These are phyloP conservation scores for Oryza meyeriana DNA, from an alignment of 176 grass and related monocot species.

Conservation along the genomic window DNA sequence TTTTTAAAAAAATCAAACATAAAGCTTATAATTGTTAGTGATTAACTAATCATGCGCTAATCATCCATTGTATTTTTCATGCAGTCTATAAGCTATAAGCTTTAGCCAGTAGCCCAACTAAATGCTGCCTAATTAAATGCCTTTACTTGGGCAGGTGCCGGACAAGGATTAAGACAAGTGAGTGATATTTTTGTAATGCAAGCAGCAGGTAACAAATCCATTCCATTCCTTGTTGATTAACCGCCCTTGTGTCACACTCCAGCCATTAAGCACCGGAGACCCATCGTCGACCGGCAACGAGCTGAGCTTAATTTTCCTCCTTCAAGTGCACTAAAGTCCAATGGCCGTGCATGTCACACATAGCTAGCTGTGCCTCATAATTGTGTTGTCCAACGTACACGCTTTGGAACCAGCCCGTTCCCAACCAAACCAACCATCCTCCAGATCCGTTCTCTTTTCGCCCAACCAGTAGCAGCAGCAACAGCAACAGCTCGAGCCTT, in stretches of 20 bases:
- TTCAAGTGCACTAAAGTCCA: constrained; percentile 11
- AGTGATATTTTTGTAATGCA: neutral
- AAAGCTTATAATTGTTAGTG: no score
- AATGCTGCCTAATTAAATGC: no score
- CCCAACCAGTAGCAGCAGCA: neutral
- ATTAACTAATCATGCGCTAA: no score
- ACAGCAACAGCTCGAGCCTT: neutral
- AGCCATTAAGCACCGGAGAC: neutral
- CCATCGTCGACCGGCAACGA: neutral
- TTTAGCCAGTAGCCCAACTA: no score
- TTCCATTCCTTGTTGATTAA: neutral
- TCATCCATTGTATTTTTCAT: no score
- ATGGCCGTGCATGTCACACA: neutral
- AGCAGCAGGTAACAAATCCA: neutral
- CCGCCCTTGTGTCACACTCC: neutral
- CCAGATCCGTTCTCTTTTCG: constrained; percentile 6
- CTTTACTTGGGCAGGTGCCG: neutral
- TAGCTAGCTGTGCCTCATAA: constrained; percentile 32
- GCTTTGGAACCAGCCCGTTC: neutral
- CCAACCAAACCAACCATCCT: neutral
- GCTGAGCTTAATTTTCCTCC: neutral
- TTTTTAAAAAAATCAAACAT: no score
- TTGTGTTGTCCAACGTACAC: constrained; percentile 4
- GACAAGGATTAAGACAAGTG: neutral
- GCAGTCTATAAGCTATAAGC: no score